phyloP scores from a whole-genome alignment of 2,329 filamentous ascomycete genomes.

The Ophiostoma piceae region DNA sequence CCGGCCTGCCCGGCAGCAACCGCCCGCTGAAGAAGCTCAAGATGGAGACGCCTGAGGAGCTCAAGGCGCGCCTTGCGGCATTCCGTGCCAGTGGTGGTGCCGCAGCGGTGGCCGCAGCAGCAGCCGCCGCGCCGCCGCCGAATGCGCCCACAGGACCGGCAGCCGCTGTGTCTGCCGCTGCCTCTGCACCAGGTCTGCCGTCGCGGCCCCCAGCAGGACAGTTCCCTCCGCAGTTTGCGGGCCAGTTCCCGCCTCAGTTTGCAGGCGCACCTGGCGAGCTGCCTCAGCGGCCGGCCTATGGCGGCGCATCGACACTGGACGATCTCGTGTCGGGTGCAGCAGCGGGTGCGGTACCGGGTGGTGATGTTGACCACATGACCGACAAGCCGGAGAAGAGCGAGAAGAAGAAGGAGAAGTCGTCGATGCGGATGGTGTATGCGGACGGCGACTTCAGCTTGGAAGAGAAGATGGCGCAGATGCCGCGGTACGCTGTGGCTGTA shows the following conservation, averaged over 20 bases:
- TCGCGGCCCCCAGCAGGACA: conserved; percentile 28
- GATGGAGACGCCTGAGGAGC: conserved; percentile 67
- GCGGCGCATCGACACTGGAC: conserved; percentile 41
- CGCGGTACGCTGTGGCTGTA: conserved; percentile 57
- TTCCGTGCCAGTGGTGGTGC: conserved; percentile 57
- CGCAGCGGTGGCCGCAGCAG: conserved; percentile 36
- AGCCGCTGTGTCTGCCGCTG: conserved; percentile 20
- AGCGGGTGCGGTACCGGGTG: conserved; percentile 34
- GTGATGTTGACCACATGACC: conserved; percentile 62
- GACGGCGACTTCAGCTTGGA: conserved; percentile 77
- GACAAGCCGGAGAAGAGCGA: conserved; percentile 38
- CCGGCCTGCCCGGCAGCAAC: conserved; percentile 52
- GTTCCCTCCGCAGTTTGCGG: conserved; percentile 19
- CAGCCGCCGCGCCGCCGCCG: conserved; percentile 35
- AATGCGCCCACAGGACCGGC: conserved; percentile 34
- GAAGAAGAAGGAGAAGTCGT: conserved; percentile 29
- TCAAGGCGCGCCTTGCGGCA: conserved; percentile 74
- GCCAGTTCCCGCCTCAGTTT: background rate
- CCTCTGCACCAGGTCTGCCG: conserved; percentile 20
- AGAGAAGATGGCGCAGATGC: conserved; percentile 77
- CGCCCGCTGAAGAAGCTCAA: conserved; percentile 64
- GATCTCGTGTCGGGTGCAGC: conserved; percentile 43
- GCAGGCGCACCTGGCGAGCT: background rate
- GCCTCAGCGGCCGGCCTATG: conserved; percentile 33
- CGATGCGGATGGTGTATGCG: conserved; percentile 69